Evolutionary conservation across 352 stramenopile species (phyloP), one percentile per base, ranked within the genome.

Genomic region (Pythium biforme): DNA sequence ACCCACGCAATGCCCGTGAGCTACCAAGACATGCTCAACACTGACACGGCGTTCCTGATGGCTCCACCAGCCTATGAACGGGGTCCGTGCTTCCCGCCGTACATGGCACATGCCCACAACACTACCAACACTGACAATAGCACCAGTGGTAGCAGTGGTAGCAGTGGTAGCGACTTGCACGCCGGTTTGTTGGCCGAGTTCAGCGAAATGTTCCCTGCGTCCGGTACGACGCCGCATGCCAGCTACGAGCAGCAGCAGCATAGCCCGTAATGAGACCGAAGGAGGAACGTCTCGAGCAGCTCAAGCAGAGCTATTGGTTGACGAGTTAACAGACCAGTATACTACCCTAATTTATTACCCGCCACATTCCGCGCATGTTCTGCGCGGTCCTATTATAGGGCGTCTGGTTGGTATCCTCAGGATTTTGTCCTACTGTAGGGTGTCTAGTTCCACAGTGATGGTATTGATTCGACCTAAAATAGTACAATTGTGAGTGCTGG

Each of bases 401-500:
- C n/a, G n/a, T n/a, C n/a, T n/a, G n/a, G n/a, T n/a, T n/a, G n/a
- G n/a, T n/a, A n/a, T n/a, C n/a, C n/a, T n/a, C n/a, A n/a, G n/a
- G n/a, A n/a, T n/a, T n/a, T n/a, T n/a, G n/a, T n/a, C n/a, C 39
- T 12, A 39, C 34, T n/a, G 7, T 40, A 14, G 33, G 34, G 23
- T 64, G 19, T 23, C n/a, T 33, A 26, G 47, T n/a, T n/a, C n/a
- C n/a, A n/a, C n/a, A n/a, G n/a, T n/a, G n/a, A n/a, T n/a, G n/a
- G n/a, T n/a, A 3, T 43, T 48, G 41, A 3, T 15, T 43, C 3
- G 4, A 47, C 40, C 59, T 59, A 41, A 22, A 55, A 43, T 56
- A 62, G 52, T 7, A 14, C 1, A 20, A 39, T 46, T 55, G 57
- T 71, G 64, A 71, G 64, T 71, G 64, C 53, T 40, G 64, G 64